Percentiles rank a stretch among this genome's conserved stretches.
These are phyloP conservation scores for Monilinia fructicola DNA, from an alignment of 2,329 filamentous ascomycete genomes.

Conservation along the genomic window DNA sequence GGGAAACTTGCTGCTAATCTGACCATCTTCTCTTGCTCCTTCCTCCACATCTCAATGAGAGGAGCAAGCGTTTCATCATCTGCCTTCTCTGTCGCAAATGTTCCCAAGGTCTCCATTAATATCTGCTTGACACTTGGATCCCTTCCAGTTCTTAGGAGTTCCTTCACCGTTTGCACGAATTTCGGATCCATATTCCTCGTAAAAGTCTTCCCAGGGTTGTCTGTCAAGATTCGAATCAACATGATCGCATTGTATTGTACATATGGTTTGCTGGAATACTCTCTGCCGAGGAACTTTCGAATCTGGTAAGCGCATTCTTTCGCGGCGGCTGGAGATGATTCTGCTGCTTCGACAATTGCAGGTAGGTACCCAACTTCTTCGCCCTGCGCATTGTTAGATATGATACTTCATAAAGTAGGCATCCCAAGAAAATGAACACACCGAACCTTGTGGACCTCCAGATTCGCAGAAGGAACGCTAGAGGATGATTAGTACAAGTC, in stretches of 20 bases:
- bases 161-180: conserved; percentile 74
- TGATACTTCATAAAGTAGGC: conserved; percentile 7
- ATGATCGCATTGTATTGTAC: conserved; percentile 96
- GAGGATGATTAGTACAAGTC: conserved; percentile 25
- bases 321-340: conserved; percentile 85
- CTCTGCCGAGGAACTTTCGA: conserved; percentile 76
- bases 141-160: conserved; percentile 67
- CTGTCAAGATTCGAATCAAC: conserved; percentile 85
- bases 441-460: conserved; percentile 56
- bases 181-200: conserved; percentile 87
- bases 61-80: conserved; percentile 70
- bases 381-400: conserved; percentile 50
- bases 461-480: conserved; percentile 82
- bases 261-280: conserved; percentile 63
- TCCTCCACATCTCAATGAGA: conserved; percentile 85
- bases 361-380: conserved; percentile 93
- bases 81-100: conserved; percentile 64
- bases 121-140: conserved; percentile 82
- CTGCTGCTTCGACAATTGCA: conserved; percentile 89
- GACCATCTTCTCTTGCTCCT: conserved; percentile 68
- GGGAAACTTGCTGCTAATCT: conserved; percentile 47
- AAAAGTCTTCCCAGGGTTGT: conserved; percentile 88
- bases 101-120: conserved; percentile 80
- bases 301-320: conserved; percentile 77
- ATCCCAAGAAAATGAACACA: conserved; percentile 42